Conservation (phyloP, 495 filamentous ascomycete genomes). For the Penicillium verhagenii region DNA sequence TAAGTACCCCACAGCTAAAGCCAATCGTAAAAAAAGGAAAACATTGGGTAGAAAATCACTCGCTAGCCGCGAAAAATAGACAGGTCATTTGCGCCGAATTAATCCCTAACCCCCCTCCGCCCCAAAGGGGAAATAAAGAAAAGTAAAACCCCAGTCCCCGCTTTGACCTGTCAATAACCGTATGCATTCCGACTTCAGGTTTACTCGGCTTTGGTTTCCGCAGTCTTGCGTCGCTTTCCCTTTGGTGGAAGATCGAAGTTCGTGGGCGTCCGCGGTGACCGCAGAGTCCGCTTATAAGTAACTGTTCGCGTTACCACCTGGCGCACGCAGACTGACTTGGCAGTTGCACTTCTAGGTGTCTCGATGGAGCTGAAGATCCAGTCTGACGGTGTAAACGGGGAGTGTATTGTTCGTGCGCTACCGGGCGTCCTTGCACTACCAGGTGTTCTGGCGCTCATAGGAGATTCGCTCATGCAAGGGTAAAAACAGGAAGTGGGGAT, state of each 20-base stretch:
- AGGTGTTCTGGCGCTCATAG: constrained; percentile 21
- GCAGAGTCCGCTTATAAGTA: constrained; percentile 46
- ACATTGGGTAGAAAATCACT: not conserved
- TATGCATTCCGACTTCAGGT: not conserved
- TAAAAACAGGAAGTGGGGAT: constrained; percentile 24
- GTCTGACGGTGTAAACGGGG: constrained; percentile 41
- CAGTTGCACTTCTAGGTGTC: constrained; percentile 27
- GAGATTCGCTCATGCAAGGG: constrained; percentile 18
- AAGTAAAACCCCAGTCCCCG: not conserved
- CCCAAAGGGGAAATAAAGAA: not conserved
- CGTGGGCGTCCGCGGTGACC: too few relatives aligned
- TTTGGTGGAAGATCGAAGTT: constrained; percentile 41
- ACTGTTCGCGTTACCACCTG: constrained; percentile 52
- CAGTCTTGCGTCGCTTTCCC: constrained; percentile 39
- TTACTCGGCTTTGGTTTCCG: not conserved
- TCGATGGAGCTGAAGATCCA: constrained; percentile 43
- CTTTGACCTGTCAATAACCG: not conserved
- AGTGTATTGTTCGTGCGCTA: constrained; percentile 26
- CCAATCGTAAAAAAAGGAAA: not conserved
- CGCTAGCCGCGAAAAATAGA: not conserved
- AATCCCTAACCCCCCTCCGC: too few relatives aligned
- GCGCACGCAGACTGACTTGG: constrained; percentile 41
- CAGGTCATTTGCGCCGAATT: not conserved
- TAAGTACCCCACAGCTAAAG: not conserved
- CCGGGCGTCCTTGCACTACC: not conserved